A percentile compares a stretch with the other conserved stretches of the same genome.
These are phyloP conservation scores for Crataegus laevigata DNA, from an alignment of 306 rosid genomes.

Conservation along the genomic window DNA sequence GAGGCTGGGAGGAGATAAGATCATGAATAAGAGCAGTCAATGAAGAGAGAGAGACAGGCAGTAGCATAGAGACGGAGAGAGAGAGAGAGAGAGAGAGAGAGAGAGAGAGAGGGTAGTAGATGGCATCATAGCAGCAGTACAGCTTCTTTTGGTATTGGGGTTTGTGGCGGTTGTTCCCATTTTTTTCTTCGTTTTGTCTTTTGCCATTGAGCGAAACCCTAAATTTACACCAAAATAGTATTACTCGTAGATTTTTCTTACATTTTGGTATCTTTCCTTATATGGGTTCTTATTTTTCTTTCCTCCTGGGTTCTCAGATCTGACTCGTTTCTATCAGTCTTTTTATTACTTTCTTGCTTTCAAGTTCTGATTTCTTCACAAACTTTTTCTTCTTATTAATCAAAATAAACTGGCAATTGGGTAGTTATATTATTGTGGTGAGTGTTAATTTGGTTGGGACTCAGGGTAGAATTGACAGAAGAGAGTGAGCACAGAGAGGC, in stretches of 20 bases:
- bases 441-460: slow-evolving; percentile 22
- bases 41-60: slow-evolving; percentile 1
- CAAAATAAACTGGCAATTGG: neutral
- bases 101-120: neutral
- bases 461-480: slow-evolving; percentile 81
- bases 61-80: neutral
- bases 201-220: slow-evolving; percentile 27
- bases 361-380: neutral
- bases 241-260: slow-evolving; percentile 7
- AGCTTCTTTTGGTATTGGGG: neutral
- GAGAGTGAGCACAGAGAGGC: slow-evolving; percentile 99
- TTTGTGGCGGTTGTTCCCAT: neutral
- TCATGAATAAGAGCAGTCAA: neutral
- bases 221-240: slow-evolving; percentile 16
- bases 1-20: neutral
- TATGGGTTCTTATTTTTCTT: neutral
- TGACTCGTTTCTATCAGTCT: slow-evolving; percentile 16
- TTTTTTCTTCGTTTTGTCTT: neutral
- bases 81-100: neutral
- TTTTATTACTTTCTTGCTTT: neutral
- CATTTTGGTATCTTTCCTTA: slow-evolving; percentile 16
- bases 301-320: slow-evolving; percentile 36
- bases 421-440: neutral
- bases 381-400: neutral
- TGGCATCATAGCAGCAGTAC: neutral